Conservation (phyloP, 768 basidiomycete species). For the Daedaleopsis nitida region DNA sequence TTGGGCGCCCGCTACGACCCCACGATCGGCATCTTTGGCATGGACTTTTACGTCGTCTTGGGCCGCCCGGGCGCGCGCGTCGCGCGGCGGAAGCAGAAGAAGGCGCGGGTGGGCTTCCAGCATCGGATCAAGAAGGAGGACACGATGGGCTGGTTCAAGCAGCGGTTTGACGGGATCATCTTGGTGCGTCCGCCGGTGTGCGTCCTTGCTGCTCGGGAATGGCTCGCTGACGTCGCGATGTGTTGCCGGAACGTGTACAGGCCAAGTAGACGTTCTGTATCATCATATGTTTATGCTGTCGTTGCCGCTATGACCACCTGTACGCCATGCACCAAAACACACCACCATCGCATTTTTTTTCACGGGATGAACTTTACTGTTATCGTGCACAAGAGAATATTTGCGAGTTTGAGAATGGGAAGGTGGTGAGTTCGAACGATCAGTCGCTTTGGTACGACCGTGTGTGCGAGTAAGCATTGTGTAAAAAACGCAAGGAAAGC, state of each 20-base stretch:
- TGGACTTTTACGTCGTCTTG: slow-evolving; percentile 99
- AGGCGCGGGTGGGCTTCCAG: slow-evolving; percentile 79
- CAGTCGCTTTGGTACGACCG: neutral
- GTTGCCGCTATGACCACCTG: slow-evolving; percentile 32
- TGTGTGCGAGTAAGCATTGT: too few relatives aligned
- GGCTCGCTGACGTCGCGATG: neutral
- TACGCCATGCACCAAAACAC: slow-evolving; percentile 28
- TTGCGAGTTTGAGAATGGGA: neutral
- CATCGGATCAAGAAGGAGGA: slow-evolving; percentile 97
- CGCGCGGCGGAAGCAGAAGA: slow-evolving; percentile 87
- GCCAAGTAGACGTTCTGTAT: slow-evolving; percentile 27
- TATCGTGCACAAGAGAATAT: neutral
- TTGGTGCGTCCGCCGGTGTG: slow-evolving; percentile 52
- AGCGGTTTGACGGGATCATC: slow-evolving; percentile 98
- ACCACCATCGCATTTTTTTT: slow-evolving; percentile 22
- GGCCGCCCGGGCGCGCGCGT: slow-evolving; percentile 93
- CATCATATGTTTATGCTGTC: slow-evolving; percentile 23
- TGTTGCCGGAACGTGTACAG: slow-evolving; percentile 4
- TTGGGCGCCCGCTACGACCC: slow-evolving; percentile 98
- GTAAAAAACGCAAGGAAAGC: neutral
- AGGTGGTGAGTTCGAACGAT: neutral
- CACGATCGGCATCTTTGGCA: slow-evolving; percentile 97
- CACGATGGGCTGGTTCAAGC: slow-evolving; percentile 99
- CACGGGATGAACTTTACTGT: slow-evolving; percentile 9
- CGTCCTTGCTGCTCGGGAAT: neutral